Evolutionary conservation across 306 rosid species (phyloP), one percentile per base, ranked within the genome.

Genomic region (Fragaria nilgerrensis): DNA sequence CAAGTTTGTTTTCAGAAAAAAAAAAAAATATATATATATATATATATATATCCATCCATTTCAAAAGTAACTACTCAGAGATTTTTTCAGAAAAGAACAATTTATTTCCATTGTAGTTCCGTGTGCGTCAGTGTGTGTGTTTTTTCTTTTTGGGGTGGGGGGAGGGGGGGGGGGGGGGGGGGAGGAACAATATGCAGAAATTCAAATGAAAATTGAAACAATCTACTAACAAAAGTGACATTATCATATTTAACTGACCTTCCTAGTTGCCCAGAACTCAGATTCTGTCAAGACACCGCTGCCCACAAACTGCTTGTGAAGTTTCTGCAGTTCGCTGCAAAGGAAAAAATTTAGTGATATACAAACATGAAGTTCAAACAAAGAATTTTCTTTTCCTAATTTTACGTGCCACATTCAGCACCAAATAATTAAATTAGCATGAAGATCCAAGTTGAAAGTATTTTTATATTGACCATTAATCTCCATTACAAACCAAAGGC

Each of bases 231-330:
- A 32, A 32, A 32, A 32, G 36, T 32, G 36, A 32, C 32, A 29
- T 32, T 32, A 32, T 32, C 62, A 55, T n/a, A 55, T 5, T 55
- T 45, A 82, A 70, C 70, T 64, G 50, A 85, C 98, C 97, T 92
- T 95, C 80, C 97, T 95, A 3, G 98, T 90, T 59, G 97, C 92
- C 98, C 97, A 95, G 83, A 95, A 95, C 88, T 95, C 98, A 39
- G 95, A 86, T 81, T 95, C 98, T 37, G 98, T 90, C 88, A 95
- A 89, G 87, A 92, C 84, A 66, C 95, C 87, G 72, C 91, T 84
- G 71, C 89, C 70, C 73, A 95, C 97, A 79, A 95, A 93, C 82
- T 95, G 95, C 86, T 75, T 89, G 84, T 92, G 97, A 75, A 92
- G 97, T 72, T 86, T 95, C 88, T 89, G 92, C 89, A 95, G 80